Evolutionary conservation across 352 stramenopile genomes (phyloP).

Genomic region (Globisporangium recalcitrans): DNA sequence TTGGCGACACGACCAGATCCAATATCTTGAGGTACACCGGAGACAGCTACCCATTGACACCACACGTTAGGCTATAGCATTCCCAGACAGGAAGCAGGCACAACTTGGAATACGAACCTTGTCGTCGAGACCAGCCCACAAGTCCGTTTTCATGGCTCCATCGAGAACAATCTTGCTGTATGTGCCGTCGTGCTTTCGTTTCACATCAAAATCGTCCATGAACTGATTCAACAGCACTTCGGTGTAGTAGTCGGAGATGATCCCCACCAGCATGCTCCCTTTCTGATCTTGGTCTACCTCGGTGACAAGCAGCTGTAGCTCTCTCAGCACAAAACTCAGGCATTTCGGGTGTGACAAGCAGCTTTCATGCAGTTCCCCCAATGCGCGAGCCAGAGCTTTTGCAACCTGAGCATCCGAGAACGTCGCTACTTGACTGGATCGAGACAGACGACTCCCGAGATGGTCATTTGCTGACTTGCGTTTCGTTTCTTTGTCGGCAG

Average conservation of each 20-base stretch:
- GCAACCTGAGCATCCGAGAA: conserved; percentile 10
- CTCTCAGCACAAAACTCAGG: conserved; percentile 39
- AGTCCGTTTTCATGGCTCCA: conserved; percentile 32
- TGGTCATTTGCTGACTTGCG: conserved; percentile 4
- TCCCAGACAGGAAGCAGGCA: too few species aligned
- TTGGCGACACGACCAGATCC: conserved; percentile 37
- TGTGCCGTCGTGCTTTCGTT: conserved; percentile 14
- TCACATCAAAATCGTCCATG: conserved; percentile 37
- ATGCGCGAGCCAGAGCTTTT: conserved; percentile 18
- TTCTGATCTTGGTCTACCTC: conserved; percentile 20
- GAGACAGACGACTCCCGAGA: not conserved
- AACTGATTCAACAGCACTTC: conserved; percentile 38
- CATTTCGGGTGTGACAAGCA: conserved; percentile 26
- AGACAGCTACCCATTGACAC: conserved; percentile 17
- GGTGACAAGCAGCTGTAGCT: conserved; percentile 31
- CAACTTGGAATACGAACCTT: conserved; percentile 15
- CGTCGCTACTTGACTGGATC: not conserved
- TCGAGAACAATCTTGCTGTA: conserved; percentile 32
- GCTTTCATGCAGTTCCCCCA: conserved; percentile 29
- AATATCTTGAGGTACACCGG: conserved; percentile 44
- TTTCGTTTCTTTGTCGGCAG: not conserved
- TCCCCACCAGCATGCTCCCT: conserved; percentile 22
- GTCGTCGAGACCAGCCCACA: conserved; percentile 35
- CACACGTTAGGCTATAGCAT: too few species aligned
- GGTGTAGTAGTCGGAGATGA: conserved; percentile 41